Evolutionary conservation across 495 filamentous ascomycete species (phyloP).

Genomic region (Penicillium subrubescens): DNA sequence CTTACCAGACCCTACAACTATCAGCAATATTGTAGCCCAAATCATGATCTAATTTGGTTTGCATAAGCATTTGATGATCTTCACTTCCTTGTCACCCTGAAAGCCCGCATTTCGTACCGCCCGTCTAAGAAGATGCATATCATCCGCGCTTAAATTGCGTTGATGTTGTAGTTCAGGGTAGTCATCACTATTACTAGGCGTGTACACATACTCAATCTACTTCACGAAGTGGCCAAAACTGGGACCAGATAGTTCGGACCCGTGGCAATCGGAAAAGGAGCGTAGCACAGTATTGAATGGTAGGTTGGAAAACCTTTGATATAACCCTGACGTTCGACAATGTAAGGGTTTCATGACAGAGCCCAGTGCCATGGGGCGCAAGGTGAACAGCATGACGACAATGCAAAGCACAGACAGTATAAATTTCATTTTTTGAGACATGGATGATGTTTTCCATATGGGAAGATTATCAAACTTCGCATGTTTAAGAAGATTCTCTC

Average conservation of each 20-base stretch:
- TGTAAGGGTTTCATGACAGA: background rate
- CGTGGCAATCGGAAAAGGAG: background rate
- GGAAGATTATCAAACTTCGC: background rate
- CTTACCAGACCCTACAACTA: background rate
- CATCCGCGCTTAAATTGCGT: background rate
- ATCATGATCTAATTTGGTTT: background rate
- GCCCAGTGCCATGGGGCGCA: background rate
- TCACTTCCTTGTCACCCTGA: background rate
- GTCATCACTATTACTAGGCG: background rate
- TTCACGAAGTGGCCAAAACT: background rate
- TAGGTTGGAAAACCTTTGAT: background rate
- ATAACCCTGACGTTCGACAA: background rate
- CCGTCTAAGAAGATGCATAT: background rate
- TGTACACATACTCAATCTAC: background rate
- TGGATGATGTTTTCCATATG: background rate
- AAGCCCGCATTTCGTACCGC: background rate
- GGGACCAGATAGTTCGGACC: background rate
- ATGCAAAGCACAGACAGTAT: background rate
- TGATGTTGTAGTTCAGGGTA: background rate
- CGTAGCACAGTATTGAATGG: background rate
- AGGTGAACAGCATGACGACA: background rate
- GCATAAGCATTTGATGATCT: background rate
- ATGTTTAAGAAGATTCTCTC: background rate
- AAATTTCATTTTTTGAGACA: background rate
- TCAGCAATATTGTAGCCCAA: background rate